Evolutionary conservation across 257 asterid species (phyloP), one percentile per base, ranked within the genome.

Genomic region (Echites panduratus): DNA sequence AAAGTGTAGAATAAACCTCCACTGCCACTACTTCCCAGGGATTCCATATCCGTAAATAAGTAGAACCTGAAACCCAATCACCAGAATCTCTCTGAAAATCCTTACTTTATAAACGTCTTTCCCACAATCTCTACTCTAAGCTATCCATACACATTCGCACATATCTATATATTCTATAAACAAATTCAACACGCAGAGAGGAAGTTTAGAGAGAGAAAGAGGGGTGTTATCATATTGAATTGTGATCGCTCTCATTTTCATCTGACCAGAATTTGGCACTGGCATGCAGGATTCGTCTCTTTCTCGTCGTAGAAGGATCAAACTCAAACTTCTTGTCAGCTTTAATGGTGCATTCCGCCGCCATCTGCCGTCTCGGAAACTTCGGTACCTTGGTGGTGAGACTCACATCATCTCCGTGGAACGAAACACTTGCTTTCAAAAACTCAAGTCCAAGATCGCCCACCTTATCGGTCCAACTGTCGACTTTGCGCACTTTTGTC

Each of bases 291-390:
- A 78, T 38, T 49, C 72, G n/a, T 66, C 75, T 50, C 43, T 65
- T 10, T 2, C 73, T 48, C 66, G 35, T 6, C 77, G 79, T 2
- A 70, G 44, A 17, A 70, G 49, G 26, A 27, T 49, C 41, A 76
- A 76, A 41, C 66, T 80, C 70, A 80, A 80, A 76, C 73, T 80
- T 4, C 54, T 80, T 12, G 81, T 80, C 67, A 73, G 81, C 81
- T 76, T 68, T 80, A 80, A 80, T 45, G 81, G 79, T 57, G 11
- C 72, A 47, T 76, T 76, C 74, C 27, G 61, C 29, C 69, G 75
- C 72, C 77, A 49, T 16, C 77, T 71, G 13, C 77, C 74, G 22
- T 52, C 66, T 14, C 45, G 70, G 13, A 79, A 44, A 49, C 62
- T 79, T 27, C 69, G 80, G 12, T 79, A 79, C 71, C 24, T 70